Conservation (phyloP, 1,284 basidiomycete genomes). For the Naganishia albida region DNA sequence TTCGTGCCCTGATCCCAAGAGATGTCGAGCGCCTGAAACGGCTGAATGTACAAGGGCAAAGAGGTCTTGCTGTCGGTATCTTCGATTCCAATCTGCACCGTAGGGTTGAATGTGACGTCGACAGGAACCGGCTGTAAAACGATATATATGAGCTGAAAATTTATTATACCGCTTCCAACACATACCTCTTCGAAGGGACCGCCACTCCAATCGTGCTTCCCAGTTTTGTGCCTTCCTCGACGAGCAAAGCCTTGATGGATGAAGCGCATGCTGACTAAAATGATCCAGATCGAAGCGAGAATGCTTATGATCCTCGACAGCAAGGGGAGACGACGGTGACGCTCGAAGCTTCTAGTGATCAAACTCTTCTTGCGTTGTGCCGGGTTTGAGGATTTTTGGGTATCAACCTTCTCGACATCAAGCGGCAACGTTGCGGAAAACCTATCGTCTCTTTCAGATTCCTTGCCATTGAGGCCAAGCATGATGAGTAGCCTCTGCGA, state of each 20-base stretch:
- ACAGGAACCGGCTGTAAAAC: conserved; percentile 2
- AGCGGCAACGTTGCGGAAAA: not conserved
- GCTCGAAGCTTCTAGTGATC: not conserved
- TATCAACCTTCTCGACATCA: conserved; percentile 4
- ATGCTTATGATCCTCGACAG: conserved; percentile 2
- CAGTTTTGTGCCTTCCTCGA: not conserved
- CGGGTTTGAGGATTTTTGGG: not conserved
- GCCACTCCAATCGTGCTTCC: not conserved
- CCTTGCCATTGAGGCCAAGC: conserved; percentile 16
- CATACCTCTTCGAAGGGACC: conserved; percentile 8
- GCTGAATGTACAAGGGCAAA: conserved; percentile 5
- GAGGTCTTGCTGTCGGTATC: conserved; percentile 1
- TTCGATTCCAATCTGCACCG: not conserved
- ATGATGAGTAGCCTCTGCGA: not conserved
- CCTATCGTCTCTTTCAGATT: conserved; percentile 16
- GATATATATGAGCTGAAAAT: not conserved
- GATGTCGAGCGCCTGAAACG: conserved; percentile 11
- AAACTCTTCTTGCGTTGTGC: not conserved
- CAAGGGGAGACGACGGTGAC: conserved; percentile 9
- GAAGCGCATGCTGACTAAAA: conserved; percentile 14
- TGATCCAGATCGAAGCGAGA: conserved; percentile 13
- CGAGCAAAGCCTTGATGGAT: not conserved
- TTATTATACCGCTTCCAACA: not conserved
- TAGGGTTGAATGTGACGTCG: conserved; percentile 1
- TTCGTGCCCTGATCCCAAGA: conserved; percentile 9